Evolutionary conservation across 2,329 filamentous ascomycete species (phyloP), one percentile per base, ranked within the genome.

Genomic region (Elsinoe necatrix): DNA sequence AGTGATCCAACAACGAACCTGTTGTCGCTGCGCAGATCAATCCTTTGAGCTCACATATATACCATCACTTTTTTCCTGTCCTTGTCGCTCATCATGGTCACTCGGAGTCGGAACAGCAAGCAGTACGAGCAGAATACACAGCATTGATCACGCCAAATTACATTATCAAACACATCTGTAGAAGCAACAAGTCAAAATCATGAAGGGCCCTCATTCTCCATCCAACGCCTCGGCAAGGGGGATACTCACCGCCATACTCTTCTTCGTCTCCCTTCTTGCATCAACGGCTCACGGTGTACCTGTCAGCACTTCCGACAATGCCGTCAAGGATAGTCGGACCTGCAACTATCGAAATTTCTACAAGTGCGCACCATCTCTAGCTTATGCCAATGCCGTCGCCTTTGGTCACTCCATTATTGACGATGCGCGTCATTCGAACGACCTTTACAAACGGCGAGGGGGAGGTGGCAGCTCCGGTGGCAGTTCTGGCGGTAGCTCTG

Each of bases 371-470:
- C 48, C 48, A 9, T 39, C 48, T 11, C 14, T 52, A 16, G 48
- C 31, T 5, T 52, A 52, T n/a, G 48, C 37, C 8, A 52, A 52
- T 11, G 48, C 31, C 8, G 25, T 52, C n/a, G 29, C 48, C 11
- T 39, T 52, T 8, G 34, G 48, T 12, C 48, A 52, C 34, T 20
- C 25, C n/a, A 34, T 34, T 20, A 16, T 39, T 23, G 48, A 52
- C 20, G 20, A 35, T 23, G 48, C 29, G 14, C 48, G 20, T 6
- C 48, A 52, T 31, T 23, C 16, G 48, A 35, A 52, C 18, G 48
- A 52, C 4, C 34, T 52, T 14, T 52, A 37, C 48, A 52, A 52
- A 27, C 48, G 48, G 23, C 48, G 48, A 21, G 48, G 48, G 6
- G 48, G 48, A 4, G 34, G 34, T 7, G 48, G 48, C 16, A 31